Evolutionary conservation across 2,329 filamentous ascomycete genomes (phyloP).

Genomic region (Trichoderma brevicompactum): DNA sequence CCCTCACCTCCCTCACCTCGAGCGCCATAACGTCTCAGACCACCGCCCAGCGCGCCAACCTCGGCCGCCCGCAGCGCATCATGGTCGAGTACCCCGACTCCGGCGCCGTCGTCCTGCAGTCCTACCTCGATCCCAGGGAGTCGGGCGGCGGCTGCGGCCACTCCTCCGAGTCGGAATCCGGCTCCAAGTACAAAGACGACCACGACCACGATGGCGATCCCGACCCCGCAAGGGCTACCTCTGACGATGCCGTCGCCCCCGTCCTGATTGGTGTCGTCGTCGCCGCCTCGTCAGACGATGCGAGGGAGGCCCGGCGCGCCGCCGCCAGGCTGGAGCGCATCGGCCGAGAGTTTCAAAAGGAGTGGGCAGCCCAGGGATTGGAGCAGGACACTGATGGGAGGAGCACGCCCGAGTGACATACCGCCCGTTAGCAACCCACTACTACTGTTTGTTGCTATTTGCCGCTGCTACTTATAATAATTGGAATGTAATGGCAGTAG

Average conservation of each 20-base stretch:
- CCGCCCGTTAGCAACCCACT: too few species aligned
- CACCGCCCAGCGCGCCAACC: conserved; percentile 55
- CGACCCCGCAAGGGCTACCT: conserved; percentile 28
- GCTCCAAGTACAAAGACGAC: conserved; percentile 29
- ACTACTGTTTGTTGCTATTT: background rate
- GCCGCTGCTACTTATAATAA: background rate
- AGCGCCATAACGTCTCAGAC: conserved; percentile 59
- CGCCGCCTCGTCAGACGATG: conserved; percentile 52
- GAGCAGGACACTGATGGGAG: conserved; percentile 36
- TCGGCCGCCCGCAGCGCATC: conserved; percentile 60
- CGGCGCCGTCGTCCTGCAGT: conserved; percentile 50
- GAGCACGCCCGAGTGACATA: conserved; percentile 34
- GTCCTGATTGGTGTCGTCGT: conserved; percentile 61
- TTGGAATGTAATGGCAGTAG: background rate
- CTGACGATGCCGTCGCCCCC: conserved; percentile 51
- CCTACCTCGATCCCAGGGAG: conserved; percentile 51
- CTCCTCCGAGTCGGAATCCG: conserved; percentile 7
- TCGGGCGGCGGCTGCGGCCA: conserved; percentile 29
- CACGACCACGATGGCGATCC: conserved; percentile 21
- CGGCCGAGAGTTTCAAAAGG: conserved; percentile 58
- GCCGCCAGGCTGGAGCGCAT: conserved; percentile 58
- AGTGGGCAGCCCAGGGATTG: conserved; percentile 49
- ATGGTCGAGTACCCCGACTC: conserved; percentile 59
- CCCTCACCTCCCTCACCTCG: conserved; percentile 58
- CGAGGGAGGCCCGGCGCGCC: conserved; percentile 57